Conservation (phyloP, 495 filamentous ascomycete species). For the Cudoniella acicularis region DNA sequence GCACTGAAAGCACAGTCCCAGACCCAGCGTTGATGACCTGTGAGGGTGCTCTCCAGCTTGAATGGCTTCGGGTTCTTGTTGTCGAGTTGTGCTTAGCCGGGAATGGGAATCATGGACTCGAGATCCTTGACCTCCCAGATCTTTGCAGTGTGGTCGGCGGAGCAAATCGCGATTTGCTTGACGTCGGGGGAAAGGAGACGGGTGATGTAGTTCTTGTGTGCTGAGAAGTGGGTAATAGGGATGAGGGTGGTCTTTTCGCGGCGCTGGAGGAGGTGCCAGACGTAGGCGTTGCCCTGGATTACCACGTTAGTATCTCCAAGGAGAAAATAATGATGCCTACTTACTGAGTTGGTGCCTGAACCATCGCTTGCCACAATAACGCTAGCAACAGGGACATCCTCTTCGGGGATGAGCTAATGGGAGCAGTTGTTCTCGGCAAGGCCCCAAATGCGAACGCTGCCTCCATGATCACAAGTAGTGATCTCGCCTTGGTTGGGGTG, state of each 20-base stretch:
- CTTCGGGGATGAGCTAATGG: constrained; percentile 93
- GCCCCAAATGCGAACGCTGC: constrained; percentile 95
- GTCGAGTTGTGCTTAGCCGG: constrained; percentile 10
- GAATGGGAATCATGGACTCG: constrained; percentile 24
- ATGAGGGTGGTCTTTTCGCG: constrained; percentile 83
- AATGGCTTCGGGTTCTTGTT: constrained; percentile 54
- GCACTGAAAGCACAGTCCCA: constrained; percentile 99
- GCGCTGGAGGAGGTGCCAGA: constrained; percentile 87
- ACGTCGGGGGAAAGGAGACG: constrained; percentile 95
- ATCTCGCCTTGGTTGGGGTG: constrained; percentile 98
- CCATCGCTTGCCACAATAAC: constrained; percentile 98
- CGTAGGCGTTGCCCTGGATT: constrained; percentile 85
- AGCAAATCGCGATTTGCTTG: constrained; percentile 94
- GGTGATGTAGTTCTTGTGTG: constrained; percentile 91
- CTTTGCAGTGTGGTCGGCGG: constrained; percentile 94
- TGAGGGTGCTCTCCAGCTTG: constrained; percentile 82
- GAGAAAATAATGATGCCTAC: constrained; percentile 15
- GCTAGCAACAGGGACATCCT: constrained; percentile 86
- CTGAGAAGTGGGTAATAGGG: constrained; percentile 87
- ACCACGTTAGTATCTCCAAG: constrained; percentile 8
- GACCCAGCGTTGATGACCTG: constrained; percentile 96
- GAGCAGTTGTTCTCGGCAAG: constrained; percentile 95
- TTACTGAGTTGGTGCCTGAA: constrained; percentile 84
- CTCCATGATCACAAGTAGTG: constrained; percentile 89
- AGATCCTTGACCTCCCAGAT: constrained; percentile 85